A percentile compares a stretch with the other conserved stretches of the same genome.
Evolutionary conservation across 768 basidiomycete genomes (phyloP).

Genomic region (Lactifluus echinatus): DNA sequence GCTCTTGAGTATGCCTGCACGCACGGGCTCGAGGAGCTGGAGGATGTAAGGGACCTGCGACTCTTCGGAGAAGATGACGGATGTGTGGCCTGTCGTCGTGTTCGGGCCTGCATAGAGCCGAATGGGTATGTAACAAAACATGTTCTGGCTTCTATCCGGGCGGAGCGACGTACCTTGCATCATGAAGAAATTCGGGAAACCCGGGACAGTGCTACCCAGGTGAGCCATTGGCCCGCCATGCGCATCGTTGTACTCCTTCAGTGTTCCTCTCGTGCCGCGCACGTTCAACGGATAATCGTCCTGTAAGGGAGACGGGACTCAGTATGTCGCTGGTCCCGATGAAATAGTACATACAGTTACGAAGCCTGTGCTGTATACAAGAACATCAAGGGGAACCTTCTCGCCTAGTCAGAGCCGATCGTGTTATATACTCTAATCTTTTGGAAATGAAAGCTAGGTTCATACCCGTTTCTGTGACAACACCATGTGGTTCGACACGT

Average conservation of each 20-base stretch:
- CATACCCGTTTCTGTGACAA: constrained; percentile 34
- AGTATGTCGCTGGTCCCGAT: background rate
- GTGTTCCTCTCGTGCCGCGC: constrained; percentile 24
- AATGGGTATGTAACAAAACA: background rate
- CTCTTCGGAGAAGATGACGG: constrained; percentile 41
- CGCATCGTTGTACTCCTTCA: constrained; percentile 37
- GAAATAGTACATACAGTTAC: constrained; percentile 31
- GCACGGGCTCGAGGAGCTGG: constrained; percentile 6
- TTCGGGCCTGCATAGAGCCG: constrained; percentile 33
- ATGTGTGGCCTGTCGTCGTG: constrained; percentile 46
- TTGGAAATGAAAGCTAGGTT: background rate
- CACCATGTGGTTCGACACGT: constrained; percentile 38
- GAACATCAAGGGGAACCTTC: constrained; percentile 41
- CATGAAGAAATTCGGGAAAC: constrained; percentile 19
- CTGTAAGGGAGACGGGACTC: background rate
- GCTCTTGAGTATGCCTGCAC: constrained; percentile 3
- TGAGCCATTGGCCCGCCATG: constrained; percentile 48
- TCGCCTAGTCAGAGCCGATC: constrained; percentile 27
- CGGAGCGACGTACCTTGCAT: background rate
- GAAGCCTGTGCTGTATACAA: constrained; percentile 52
- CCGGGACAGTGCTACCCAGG: constrained; percentile 29
- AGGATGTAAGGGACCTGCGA: constrained; percentile 2
- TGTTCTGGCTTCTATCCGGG: background rate
- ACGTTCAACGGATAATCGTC: constrained; percentile 9
- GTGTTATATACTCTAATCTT: background rate